Conservation (phyloP, 768 basidiomycete genomes). For the Trametes sanguinea region DNA sequence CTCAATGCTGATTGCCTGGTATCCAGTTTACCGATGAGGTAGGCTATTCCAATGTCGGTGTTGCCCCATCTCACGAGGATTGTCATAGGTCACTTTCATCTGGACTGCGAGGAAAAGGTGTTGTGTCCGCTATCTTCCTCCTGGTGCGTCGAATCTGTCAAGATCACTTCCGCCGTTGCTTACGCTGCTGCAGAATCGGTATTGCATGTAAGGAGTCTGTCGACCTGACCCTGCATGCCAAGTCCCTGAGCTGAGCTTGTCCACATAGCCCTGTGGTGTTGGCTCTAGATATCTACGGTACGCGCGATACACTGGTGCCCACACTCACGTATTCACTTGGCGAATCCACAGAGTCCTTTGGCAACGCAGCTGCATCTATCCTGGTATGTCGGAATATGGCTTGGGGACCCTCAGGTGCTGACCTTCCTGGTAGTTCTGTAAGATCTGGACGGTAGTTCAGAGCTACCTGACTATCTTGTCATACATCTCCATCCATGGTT, state of each 20-base stretch:
- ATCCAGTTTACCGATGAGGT: constrained; percentile 31
- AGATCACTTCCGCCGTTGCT: background rate
- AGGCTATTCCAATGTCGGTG: background rate
- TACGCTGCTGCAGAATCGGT: constrained; percentile 28
- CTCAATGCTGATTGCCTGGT: background rate
- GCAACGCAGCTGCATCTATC: constrained; percentile 19
- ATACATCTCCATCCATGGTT: constrained; percentile 34
- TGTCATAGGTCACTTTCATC: constrained; percentile 26
- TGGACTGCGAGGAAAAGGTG: constrained; percentile 26
- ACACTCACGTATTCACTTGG: background rate
- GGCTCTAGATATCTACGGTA: constrained; percentile 31
- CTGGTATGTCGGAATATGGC: constrained; percentile 6
- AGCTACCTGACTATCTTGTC: constrained; percentile 32
- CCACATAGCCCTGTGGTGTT: constrained; percentile 28
- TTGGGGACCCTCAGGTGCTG: background rate
- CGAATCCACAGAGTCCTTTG: constrained; percentile 23
- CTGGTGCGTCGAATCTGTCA: constrained; percentile 22
- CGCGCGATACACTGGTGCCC: background rate
- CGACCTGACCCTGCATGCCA: too few relatives aligned
- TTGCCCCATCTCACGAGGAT: background rate
- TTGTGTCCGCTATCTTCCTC: constrained; percentile 32
- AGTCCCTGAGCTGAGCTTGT: background rate
- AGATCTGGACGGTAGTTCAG: constrained; percentile 30
- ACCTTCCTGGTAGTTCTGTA: constrained; percentile 25
- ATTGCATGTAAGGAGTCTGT: constrained; percentile 27